Evolutionary conservation across 345 rosid genomes (phyloP).

Genomic region (Hibiscus syriacus): DNA sequence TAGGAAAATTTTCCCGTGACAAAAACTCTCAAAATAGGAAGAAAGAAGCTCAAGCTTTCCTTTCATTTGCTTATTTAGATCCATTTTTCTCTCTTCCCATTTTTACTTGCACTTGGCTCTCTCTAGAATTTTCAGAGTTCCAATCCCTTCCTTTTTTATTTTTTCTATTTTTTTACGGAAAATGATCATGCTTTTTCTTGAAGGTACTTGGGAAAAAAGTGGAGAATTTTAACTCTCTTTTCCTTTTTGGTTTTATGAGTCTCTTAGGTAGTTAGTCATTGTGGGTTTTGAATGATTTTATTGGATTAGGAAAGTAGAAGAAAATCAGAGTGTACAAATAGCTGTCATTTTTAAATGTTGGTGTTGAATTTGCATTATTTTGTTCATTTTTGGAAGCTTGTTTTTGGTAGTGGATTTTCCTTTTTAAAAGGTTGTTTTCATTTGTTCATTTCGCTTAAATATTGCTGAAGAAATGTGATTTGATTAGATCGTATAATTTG

Average conservation of each 20-base stretch:
- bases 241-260: slow-evolving; percentile 1
- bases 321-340: slow-evolving; percentile 4
- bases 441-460: slow-evolving; percentile 3
- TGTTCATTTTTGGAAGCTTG: not conserved
- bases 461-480: slow-evolving; percentile 9
- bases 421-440: not conserved
- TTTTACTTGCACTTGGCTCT: slow-evolving; percentile 9
- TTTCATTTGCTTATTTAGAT: slow-evolving; percentile 23
- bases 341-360: slow-evolving; percentile 3
- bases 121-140: slow-evolving; percentile 6
- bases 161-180: not conserved
- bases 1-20: not conserved
- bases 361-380: slow-evolving; percentile 3
- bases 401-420: not conserved
- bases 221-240: not conserved
- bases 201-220: not conserved
- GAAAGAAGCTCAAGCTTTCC: not conserved
- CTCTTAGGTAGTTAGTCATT: slow-evolving; percentile 10
- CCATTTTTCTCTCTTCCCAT: slow-evolving; percentile 19
- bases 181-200: not conserved
- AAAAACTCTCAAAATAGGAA: not conserved
- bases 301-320: slow-evolving; percentile 1
- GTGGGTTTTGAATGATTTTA: not conserved
- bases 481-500: slow-evolving; percentile 2
- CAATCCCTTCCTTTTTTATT: slow-evolving; percentile 8